Evolutionary conservation across 495 filamentous ascomycete species (phyloP).

Genomic region (Penicillium steckii): DNA sequence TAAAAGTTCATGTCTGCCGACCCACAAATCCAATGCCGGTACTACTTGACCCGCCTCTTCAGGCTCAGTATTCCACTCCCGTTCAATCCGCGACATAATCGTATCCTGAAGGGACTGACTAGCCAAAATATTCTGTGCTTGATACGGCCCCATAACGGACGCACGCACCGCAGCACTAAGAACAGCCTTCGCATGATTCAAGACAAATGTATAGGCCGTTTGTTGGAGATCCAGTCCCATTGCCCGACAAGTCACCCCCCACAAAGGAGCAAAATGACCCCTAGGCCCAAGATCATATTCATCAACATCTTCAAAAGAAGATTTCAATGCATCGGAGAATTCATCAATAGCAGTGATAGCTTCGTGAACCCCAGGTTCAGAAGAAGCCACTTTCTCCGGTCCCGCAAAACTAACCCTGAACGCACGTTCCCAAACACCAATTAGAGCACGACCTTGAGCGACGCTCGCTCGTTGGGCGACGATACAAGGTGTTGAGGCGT

Average conservation of each 20-base stretch:
- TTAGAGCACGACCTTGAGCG: conserved; percentile 80
- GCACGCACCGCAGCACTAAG: conserved; percentile 87
- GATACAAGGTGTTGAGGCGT: conserved; percentile 81
- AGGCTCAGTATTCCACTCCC: conserved; percentile 56
- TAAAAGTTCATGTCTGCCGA: conserved; percentile 89
- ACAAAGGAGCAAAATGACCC: conserved; percentile 79
- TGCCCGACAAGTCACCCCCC: conserved; percentile 67
- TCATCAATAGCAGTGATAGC: conserved; percentile 31
- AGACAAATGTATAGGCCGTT: conserved; percentile 79
- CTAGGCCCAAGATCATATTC: conserved; percentile 34
- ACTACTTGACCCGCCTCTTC: conserved; percentile 86
- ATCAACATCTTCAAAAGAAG: conserved; percentile 24
- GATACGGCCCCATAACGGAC: conserved; percentile 87
- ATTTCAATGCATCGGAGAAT: conserved; percentile 41
- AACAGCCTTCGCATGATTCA: conserved; percentile 85
- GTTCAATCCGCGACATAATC: conserved; percentile 59
- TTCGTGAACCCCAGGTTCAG: background rate
- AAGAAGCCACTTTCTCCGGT: too few species aligned
- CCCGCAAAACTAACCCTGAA: conserved; percentile 48
- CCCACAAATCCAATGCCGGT: conserved; percentile 88
- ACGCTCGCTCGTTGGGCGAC: conserved; percentile 83
- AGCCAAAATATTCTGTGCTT: conserved; percentile 81
- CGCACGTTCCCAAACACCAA: conserved; percentile 85
- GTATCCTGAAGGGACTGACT: conserved; percentile 57
- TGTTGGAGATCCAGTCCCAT: conserved; percentile 62